Conservation (phyloP, 2,329 filamentous ascomycete species). For the Fragosphaeria purpurea region DNA sequence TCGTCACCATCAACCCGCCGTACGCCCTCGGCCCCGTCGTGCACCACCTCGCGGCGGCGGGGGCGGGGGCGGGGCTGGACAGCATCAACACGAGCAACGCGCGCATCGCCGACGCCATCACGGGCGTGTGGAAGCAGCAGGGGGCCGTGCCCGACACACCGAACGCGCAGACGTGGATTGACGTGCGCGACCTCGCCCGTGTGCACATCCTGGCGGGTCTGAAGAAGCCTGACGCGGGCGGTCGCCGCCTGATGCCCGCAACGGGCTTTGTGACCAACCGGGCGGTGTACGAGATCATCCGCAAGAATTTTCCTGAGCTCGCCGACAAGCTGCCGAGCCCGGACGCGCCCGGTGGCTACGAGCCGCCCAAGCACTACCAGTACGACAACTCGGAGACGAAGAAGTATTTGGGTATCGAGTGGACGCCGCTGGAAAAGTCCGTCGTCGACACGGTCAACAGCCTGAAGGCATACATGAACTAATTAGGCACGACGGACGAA, state of each 20-base stretch:
- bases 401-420: slow-evolving; percentile 52
- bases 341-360: slow-evolving; percentile 33
- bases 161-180: slow-evolving; percentile 37
- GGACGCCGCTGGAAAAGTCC: slow-evolving; percentile 50
- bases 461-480: slow-evolving; percentile 31
- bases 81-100: slow-evolving; percentile 26
- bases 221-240: slow-evolving; percentile 36
- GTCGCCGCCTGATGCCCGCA: slow-evolving; percentile 41
- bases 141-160: slow-evolving; percentile 30
- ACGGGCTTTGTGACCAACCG: slow-evolving; percentile 37
- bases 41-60: slow-evolving; percentile 27
- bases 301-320: slow-evolving; percentile 40
- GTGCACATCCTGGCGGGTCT: slow-evolving; percentile 42
- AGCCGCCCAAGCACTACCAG: slow-evolving; percentile 34
- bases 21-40: slow-evolving; percentile 44
- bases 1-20: slow-evolving; percentile 45
- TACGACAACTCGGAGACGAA: slow-evolving; percentile 50
- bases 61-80: slow-evolving; percentile 23
- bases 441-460: slow-evolving; percentile 55
- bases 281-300: slow-evolving; percentile 32
- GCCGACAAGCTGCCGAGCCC: slow-evolving; percentile 35
- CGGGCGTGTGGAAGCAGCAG: slow-evolving; percentile 35
- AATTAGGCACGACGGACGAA: background rate
- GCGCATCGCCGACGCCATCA: slow-evolving; percentile 31
- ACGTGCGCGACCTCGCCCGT: slow-evolving; percentile 45